A percentile compares a stretch with the other conserved stretches of the same genome.
Conservation (phyloP, 768 basidiomycete species). For the Mycena rebaudengoi region DNA sequence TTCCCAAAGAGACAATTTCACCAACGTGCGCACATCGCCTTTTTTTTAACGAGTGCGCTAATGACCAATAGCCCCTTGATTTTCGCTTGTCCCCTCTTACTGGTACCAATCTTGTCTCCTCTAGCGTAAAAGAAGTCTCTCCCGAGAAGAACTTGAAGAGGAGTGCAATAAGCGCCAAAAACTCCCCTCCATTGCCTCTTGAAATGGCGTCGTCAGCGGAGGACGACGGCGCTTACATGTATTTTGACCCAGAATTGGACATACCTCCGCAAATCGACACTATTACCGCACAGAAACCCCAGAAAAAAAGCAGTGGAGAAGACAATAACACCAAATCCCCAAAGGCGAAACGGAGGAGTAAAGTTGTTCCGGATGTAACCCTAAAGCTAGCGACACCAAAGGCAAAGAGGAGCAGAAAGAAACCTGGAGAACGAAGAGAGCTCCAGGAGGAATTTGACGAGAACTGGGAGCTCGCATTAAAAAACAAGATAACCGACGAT, state of each 20-base stretch:
- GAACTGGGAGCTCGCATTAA: conserved; percentile 53
- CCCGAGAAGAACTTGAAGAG: conserved; percentile 24
- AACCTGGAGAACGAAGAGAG: too few relatives aligned
- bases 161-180: conserved; percentile 14
- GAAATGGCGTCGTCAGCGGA: conserved; percentile 2
- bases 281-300: not conserved
- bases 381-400: not conserved
- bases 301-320: not conserved
- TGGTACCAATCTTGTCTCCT: conserved; percentile 3
- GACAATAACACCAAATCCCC: not conserved
- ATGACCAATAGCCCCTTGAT: conserved; percentile 40
- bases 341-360: not conserved
- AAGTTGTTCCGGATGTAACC: not conserved
- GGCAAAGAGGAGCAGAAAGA: conserved; percentile 24
- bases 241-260: conserved; percentile 40
- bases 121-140: conserved; percentile 41
- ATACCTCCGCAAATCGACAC: not conserved
- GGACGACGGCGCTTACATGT: conserved; percentile 42
- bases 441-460: conserved; percentile 46
- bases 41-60: conserved; percentile 32
- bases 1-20: not conserved
- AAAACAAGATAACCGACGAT: conserved; percentile 52
- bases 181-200: conserved; percentile 6
- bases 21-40: conserved; percentile 13
- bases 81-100: too few relatives aligned